Evolutionary conservation across 805 yeast genomes (phyloP).

Genomic region (Candida easanensis): DNA sequence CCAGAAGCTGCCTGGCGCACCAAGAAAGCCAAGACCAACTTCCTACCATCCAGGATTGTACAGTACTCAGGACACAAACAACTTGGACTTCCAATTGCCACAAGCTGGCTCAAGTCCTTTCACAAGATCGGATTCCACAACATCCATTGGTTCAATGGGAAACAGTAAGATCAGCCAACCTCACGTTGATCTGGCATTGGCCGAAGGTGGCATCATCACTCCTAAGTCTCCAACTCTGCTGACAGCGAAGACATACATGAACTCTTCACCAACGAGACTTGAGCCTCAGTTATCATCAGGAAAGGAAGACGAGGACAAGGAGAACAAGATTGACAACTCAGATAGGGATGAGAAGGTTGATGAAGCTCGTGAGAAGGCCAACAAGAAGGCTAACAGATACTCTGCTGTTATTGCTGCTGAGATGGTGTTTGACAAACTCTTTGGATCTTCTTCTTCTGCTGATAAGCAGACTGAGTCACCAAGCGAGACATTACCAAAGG

Average conservation of each 20-base stretch:
- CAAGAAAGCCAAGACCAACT: constrained; percentile 75
- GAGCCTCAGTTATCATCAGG: neutral
- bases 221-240: constrained; percentile 27
- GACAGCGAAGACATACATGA: constrained; percentile 3
- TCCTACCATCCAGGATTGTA: constrained; percentile 72
- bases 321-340: constrained; percentile 3
- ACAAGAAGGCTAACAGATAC: constrained; percentile 26
- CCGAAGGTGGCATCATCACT: constrained; percentile 36
- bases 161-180: constrained; percentile 33
- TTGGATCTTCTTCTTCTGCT: constrained; percentile 17
- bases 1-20: constrained; percentile 35
- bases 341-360: too few species aligned
- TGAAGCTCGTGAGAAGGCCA: constrained; percentile 13
- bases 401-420: constrained; percentile 31
- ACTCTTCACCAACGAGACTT: constrained; percentile 10
- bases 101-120: constrained; percentile 20
- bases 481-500: constrained; percentile 7
- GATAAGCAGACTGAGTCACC: constrained; percentile 7
- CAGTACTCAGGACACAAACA: constrained; percentile 16
- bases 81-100: constrained; percentile 14
- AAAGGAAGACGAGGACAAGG: neutral
- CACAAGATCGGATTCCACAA: constrained; percentile 38
- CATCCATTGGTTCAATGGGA: constrained; percentile 36
- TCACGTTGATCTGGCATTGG: constrained; percentile 32
- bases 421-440: constrained; percentile 27